Conservation (phyloP, 2,329 filamentous ascomycete species). For the Xylaria sp. region DNA sequence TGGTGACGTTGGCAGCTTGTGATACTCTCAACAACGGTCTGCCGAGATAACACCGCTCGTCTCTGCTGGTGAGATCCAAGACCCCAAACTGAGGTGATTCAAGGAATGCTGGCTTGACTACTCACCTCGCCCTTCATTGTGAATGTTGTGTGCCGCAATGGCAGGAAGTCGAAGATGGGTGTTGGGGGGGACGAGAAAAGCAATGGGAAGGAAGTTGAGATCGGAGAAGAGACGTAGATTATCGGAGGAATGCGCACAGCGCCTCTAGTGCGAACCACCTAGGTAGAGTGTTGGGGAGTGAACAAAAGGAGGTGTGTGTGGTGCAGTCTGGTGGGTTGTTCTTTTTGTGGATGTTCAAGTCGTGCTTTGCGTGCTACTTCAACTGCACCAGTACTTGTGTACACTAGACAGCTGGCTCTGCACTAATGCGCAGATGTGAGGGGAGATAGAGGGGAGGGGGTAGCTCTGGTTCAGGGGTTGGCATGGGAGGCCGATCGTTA, state of each 20-base stretch:
- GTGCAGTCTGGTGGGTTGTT: slow-evolving; percentile 34
- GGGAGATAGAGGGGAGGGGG: slow-evolving; percentile 29
- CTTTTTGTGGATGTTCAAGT: slow-evolving; percentile 27
- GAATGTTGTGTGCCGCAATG: slow-evolving; percentile 39
- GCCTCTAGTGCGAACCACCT: slow-evolving; percentile 30
- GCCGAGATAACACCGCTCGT: background rate
- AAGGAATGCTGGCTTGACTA: slow-evolving; percentile 37
- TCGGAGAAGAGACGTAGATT: slow-evolving; percentile 20
- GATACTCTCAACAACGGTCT: slow-evolving; percentile 1
- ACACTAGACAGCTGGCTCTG: slow-evolving; percentile 32
- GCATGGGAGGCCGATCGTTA: slow-evolving; percentile 2
- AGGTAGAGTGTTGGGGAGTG: slow-evolving; percentile 32
- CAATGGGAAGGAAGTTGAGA: slow-evolving; percentile 24
- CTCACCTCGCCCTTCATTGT: slow-evolving; percentile 69
- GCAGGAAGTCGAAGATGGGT: slow-evolving; percentile 26
- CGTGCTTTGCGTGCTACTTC: slow-evolving; percentile 13
- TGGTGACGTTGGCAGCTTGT: background rate
- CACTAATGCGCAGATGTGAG: slow-evolving; percentile 30
- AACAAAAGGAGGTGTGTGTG: slow-evolving; percentile 46
- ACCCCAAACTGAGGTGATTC: slow-evolving; percentile 3
- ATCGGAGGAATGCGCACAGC: slow-evolving; percentile 43
- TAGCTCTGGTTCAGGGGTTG: slow-evolving; percentile 34
- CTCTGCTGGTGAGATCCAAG: background rate
- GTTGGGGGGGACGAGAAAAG: slow-evolving; percentile 9
- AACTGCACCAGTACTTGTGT: slow-evolving; percentile 1